Conservation (phyloP, 768 basidiomycete genomes). For the Hypsizygus marmoreus region DNA sequence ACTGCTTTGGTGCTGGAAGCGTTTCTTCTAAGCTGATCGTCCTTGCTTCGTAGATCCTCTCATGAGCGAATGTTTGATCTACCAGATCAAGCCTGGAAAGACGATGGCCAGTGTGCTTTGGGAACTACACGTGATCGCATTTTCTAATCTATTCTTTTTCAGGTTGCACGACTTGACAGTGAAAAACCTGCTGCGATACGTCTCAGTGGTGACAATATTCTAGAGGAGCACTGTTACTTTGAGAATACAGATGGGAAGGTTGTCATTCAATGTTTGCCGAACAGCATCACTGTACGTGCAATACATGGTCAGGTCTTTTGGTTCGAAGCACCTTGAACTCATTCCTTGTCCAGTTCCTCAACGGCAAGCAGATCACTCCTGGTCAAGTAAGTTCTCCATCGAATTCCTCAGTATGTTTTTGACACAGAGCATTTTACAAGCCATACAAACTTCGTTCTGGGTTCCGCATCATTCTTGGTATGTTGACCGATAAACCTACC, state of each 20-base stretch:
- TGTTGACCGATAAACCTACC: constrained; percentile 20
- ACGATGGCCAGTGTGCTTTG: constrained; percentile 59
- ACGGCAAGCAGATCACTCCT: constrained; percentile 84
- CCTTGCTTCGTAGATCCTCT: constrained; percentile 67
- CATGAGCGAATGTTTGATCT: constrained; percentile 94
- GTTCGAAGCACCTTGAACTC: constrained; percentile 9
- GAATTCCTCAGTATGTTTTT: neutral
- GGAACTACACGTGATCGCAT: constrained; percentile 9
- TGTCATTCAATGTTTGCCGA: constrained; percentile 72
- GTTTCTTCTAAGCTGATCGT: constrained; percentile 16
- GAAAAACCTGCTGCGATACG: constrained; percentile 84
- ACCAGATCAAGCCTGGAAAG: constrained; percentile 86
- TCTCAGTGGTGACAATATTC: constrained; percentile 89
- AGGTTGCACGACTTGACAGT: constrained; percentile 90
- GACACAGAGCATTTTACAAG: constrained; percentile 31
- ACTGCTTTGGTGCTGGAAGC: constrained; percentile 8
- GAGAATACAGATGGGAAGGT: constrained; percentile 87
- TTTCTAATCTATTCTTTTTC: too few species aligned
- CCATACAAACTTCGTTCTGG: constrained; percentile 89
- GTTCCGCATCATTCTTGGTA: constrained; percentile 94
- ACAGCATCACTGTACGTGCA: constrained; percentile 76
- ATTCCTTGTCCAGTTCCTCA: constrained; percentile 68
- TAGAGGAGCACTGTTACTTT: constrained; percentile 91
- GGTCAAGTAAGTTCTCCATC: constrained; percentile 63
- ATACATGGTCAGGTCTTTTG: too few species aligned